Conservation (phyloP, 768 basidiomycete species). For the Multifurca ochricompacta region DNA sequence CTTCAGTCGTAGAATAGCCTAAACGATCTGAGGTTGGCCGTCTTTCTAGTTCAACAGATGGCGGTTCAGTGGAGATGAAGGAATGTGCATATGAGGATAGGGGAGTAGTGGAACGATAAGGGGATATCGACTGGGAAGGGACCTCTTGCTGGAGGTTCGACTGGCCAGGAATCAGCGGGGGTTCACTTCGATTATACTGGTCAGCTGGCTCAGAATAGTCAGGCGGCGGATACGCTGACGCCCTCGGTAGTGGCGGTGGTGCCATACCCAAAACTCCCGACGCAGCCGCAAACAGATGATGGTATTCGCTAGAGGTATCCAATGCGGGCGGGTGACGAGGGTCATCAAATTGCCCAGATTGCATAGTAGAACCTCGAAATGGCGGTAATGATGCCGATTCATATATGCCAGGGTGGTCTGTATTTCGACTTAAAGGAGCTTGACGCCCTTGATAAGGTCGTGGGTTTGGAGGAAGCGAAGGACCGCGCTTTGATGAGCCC, state of each 20-base stretch:
- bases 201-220: slow-evolving; percentile 1
- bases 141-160: slow-evolving; percentile 16
- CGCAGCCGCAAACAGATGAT: slow-evolving; percentile 63
- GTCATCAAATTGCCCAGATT: slow-evolving; percentile 6
- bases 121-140: neutral
- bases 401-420: slow-evolving; percentile 8
- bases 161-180: slow-evolving; percentile 1
- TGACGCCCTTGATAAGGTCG: slow-evolving; percentile 22
- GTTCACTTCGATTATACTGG: slow-evolving; percentile 11
- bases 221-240: slow-evolving; percentile 17
- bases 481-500: slow-evolving; percentile 21
- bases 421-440: neutral
- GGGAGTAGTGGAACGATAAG: slow-evolving; percentile 1
- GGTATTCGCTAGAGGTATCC: slow-evolving; percentile 34
- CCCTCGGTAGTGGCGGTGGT: slow-evolving; percentile 46
- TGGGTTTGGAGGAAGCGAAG: slow-evolving; percentile 30
- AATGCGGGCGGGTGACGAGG: neutral
- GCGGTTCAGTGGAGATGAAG: slow-evolving; percentile 17
- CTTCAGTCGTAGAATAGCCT: slow-evolving; percentile 48
- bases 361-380: neutral
- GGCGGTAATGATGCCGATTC: neutral
- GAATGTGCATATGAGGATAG: slow-evolving; percentile 18
- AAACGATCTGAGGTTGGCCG: slow-evolving; percentile 51
- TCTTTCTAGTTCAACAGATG: slow-evolving; percentile 44
- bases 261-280: slow-evolving; percentile 76